phyloP scores from a whole-genome alignment of 2,329 filamentous ascomycete genomes.

The Verticillium longisporum region DNA sequence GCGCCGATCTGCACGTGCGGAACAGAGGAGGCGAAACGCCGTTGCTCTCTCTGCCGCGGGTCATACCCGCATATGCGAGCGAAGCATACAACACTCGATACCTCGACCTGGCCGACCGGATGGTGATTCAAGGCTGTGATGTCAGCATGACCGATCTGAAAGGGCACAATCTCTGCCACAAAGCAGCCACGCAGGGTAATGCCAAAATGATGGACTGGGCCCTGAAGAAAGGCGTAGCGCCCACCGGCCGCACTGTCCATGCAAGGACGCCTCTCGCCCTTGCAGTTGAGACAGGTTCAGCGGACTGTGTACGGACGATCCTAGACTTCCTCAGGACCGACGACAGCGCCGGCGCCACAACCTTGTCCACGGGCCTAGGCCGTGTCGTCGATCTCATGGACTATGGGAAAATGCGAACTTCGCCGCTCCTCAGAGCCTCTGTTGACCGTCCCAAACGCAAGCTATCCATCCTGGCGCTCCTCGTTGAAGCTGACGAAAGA shows the following conservation, averaged over 20 bases:
- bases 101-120: neutral
- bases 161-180: neutral
- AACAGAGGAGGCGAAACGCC: neutral
- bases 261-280: neutral
- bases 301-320: neutral
- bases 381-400: neutral
- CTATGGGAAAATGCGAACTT: neutral
- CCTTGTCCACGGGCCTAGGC: neutral
- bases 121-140: neutral
- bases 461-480: neutral
- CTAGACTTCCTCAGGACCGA: neutral
- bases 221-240: neutral
- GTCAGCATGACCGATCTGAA: neutral
- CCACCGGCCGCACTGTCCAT: neutral
- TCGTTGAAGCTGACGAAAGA: neutral
- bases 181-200: neutral
- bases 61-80: neutral
- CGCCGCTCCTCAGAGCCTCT: neutral
- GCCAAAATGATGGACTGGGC: neutral
- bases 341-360: neutral
- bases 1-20: neutral
- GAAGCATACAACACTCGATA: neutral
- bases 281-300: neutral
- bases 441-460: neutral
- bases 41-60: neutral